These are phyloP conservation scores for Phlegmacium glaucopus DNA, from an alignment of 768 basidiomycete genomes.

Conservation along the genomic window DNA sequence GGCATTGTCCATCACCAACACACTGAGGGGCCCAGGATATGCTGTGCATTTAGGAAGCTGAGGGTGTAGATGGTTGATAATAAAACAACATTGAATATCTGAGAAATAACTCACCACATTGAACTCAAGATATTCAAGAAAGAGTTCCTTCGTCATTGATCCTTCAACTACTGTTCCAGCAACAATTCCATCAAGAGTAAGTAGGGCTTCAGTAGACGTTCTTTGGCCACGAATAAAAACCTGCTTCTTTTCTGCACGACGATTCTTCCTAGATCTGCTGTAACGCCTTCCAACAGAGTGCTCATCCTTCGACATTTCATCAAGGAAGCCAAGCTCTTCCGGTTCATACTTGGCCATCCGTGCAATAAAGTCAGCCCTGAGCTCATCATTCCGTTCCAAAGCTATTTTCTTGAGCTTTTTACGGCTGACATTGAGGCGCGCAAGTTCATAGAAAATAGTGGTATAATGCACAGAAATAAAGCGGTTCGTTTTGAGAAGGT, in stretches of 20 bases:
- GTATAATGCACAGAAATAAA: constrained; percentile 29
- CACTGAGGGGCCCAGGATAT: constrained; percentile 21
- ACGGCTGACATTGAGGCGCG: constrained; percentile 16
- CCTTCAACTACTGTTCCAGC: constrained; percentile 24
- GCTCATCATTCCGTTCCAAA: constrained; percentile 23
- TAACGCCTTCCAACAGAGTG: constrained; percentile 11
- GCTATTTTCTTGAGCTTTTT: constrained; percentile 34
- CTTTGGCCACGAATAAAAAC: constrained; percentile 25
- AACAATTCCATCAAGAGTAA: constrained; percentile 31
- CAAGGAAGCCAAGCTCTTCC: constrained; percentile 32
- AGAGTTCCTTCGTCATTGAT: constrained; percentile 20
- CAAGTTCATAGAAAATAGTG: constrained; percentile 28
- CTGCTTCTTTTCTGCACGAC: constrained; percentile 10
- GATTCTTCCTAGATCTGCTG: constrained; percentile 24
- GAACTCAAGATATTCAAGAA: constrained; percentile 21
- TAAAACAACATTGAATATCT: not conserved
- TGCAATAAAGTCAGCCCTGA: constrained; percentile 19
- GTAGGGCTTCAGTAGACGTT: constrained; percentile 20
- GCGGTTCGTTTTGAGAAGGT: constrained; percentile 19
- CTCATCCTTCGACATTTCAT: constrained; percentile 32
- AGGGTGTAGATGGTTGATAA: constrained; percentile 2
- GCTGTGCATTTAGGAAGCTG: constrained; percentile 18
- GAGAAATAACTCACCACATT: constrained; percentile 19
- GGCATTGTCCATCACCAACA: constrained; percentile 1
- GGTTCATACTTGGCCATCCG: constrained; percentile 25